Evolutionary conservation across 2,329 filamentous ascomycete species (phyloP).

Genomic region (Beauveria varroae): DNA sequence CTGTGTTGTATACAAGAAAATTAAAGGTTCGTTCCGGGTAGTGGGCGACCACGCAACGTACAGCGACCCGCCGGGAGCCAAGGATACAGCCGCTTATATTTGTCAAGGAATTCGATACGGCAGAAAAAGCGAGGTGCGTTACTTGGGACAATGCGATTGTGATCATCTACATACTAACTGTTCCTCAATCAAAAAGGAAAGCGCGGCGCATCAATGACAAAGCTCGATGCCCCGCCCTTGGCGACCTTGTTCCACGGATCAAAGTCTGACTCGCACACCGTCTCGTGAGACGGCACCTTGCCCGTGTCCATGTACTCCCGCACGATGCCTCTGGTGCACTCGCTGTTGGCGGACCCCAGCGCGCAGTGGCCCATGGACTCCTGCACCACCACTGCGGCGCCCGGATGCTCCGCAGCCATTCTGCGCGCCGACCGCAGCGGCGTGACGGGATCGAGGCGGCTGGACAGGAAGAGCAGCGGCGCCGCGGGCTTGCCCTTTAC

Average conservation of each 20-base stretch:
- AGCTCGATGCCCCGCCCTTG: not conserved
- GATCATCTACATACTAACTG: not conserved
- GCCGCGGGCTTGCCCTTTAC: slow-evolving; percentile 21
- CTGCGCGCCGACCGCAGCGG: slow-evolving; percentile 28
- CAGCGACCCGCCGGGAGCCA: not conserved
- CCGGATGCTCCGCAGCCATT: slow-evolving; percentile 15
- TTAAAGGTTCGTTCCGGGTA: not conserved
- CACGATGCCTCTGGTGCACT: slow-evolving; percentile 12
- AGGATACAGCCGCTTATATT: too few species aligned
- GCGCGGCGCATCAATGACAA: not conserved
- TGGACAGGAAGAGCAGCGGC: slow-evolving; percentile 31
- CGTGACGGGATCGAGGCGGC: slow-evolving; percentile 31
- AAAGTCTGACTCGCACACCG: slow-evolving; percentile 15
- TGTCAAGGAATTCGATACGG: too few species aligned
- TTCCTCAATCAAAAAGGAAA: not conserved
- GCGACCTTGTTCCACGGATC: slow-evolving; percentile 3
- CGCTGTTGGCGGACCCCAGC: slow-evolving; percentile 8
- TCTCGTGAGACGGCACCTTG: slow-evolving; percentile 14
- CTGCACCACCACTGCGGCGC: slow-evolving; percentile 18
- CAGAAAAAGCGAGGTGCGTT: too few species aligned
- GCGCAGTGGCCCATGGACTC: slow-evolving; percentile 17
- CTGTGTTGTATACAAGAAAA: not conserved
- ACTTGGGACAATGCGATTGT: too few species aligned
- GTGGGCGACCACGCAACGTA: not conserved
- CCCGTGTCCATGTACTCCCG: slow-evolving; percentile 16